phyloP scores from a whole-genome alignment of 192 early-diverging fungal genomes.

The Podila horticola region DNA sequence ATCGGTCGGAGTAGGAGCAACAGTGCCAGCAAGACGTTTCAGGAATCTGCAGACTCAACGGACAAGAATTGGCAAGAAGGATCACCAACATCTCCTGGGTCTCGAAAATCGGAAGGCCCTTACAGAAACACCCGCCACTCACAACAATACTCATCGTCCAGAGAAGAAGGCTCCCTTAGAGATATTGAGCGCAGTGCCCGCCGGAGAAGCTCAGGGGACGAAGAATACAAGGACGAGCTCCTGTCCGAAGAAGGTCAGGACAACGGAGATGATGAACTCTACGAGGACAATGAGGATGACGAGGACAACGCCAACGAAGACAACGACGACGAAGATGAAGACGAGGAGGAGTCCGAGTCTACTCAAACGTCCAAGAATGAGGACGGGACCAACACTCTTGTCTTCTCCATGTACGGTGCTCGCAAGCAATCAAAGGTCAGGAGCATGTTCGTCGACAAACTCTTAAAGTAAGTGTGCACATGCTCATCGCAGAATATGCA shows the following conservation, averaged over 20 bases:
- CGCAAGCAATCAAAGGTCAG: constrained; percentile 42
- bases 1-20: too few species aligned
- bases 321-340: constrained; percentile 30
- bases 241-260: not conserved
- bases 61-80: too few species aligned
- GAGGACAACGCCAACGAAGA: constrained; percentile 9
- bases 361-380: constrained; percentile 7
- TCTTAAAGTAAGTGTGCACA: constrained; percentile 30
- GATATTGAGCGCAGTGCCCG: too few species aligned
- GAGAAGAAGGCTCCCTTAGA: not conserved
- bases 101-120: too few species aligned
- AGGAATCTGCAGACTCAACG: too few species aligned
- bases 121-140: not conserved
- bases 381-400: constrained; percentile 25
- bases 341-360: constrained; percentile 18
- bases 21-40: too few species aligned
- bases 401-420: constrained; percentile 45
- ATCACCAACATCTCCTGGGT: too few species aligned
- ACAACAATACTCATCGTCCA: not conserved
- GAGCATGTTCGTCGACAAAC: constrained; percentile 52
- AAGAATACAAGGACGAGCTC: not conserved
- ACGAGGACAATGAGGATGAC: not conserved
- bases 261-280: not conserved
- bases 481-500: too few species aligned
- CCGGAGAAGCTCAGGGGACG: not conserved